Evolutionary conservation across 768 basidiomycete genomes (phyloP).

Genomic region (Russula sp.): DNA sequence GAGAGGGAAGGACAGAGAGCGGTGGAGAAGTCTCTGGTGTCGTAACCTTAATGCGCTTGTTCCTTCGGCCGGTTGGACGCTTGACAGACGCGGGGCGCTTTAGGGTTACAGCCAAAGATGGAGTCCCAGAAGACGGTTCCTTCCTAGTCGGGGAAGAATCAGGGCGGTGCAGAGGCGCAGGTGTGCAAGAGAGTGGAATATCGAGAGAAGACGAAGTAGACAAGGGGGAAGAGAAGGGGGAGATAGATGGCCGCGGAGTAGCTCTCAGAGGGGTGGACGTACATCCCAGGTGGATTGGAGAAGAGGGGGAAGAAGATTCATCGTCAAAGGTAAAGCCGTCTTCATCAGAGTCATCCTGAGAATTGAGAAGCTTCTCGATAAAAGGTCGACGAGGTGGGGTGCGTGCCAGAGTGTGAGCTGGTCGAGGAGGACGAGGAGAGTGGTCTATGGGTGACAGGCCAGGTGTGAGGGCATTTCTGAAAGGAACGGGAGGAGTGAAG

Average conservation of each 20-base stretch:
- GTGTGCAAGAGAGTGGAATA: constrained; percentile 12
- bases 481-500: constrained; percentile 19
- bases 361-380: constrained; percentile 14
- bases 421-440: constrained; percentile 11
- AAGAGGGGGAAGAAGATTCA: constrained; percentile 8
- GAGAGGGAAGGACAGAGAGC: constrained; percentile 28
- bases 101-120: not conserved
- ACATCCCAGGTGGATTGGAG: constrained; percentile 17
- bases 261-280: constrained; percentile 19
- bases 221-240: constrained; percentile 20
- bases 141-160: not conserved
- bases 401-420: not conserved
- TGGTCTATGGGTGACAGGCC: constrained; percentile 20
- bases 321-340: constrained; percentile 8
- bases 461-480: constrained; percentile 8
- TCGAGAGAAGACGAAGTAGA: constrained; percentile 19
- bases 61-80: not conserved
- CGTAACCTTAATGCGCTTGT: not conserved
- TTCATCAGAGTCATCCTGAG: constrained; percentile 19
- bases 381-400: constrained; percentile 9
- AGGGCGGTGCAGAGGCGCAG: not conserved
- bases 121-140: not conserved
- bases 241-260: constrained; percentile 13
- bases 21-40: not conserved
- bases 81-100: constrained; percentile 6